Base-by-base conservation (phyloP, 345 rosid genomes). In the Eucalyptus grandis region DNA sequence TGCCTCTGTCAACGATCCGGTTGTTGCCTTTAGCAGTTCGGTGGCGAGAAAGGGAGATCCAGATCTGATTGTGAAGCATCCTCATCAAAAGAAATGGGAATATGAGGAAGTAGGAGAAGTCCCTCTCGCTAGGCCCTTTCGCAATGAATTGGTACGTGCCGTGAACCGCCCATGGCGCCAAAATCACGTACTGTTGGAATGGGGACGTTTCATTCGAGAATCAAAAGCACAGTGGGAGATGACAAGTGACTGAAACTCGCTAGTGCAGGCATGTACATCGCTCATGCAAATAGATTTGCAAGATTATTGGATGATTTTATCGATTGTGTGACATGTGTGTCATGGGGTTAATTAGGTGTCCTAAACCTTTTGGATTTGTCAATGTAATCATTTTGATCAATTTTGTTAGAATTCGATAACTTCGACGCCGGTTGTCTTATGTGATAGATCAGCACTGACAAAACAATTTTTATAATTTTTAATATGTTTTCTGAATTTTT, bases 141-240 rank as follows among this genome's bases (percentile, higher is more conserved):
- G 87, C 72, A 3, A 51, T 31, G 60, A 86, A 91, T 34, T 93
- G 87, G 92, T 92, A 93, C 21, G 89, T 91, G 90, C 90, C 90
- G 62, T 93, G 94, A 22, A 88, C 91, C 77, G 91, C 93, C 93
- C 95, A 91, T 17, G 98, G 97, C 3, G 92, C 94, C 92, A 96
- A 49, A 14, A 96, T 37, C 88, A 93, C 4, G 85, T 94, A 92
- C 96, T 95, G 88, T 85, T 31, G 47, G 21, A 56, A 14, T 14
- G 5, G 72, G 72, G 37, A 65, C 72, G 19, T n/a, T 14, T 65
- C 37, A 30, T 14, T 6, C 37, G 72, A 65, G 72, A 65, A 65
- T 65, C 72, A 65, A n/a, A 65, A 65, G 72, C 5, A 65, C 31
- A 65, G 37, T 65, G 17, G 37, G 37, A 7, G 17, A 65, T n/a